Evolutionary conservation across 768 basidiomycete genomes (phyloP).

Genomic region (Tricholoma saponaceum): DNA sequence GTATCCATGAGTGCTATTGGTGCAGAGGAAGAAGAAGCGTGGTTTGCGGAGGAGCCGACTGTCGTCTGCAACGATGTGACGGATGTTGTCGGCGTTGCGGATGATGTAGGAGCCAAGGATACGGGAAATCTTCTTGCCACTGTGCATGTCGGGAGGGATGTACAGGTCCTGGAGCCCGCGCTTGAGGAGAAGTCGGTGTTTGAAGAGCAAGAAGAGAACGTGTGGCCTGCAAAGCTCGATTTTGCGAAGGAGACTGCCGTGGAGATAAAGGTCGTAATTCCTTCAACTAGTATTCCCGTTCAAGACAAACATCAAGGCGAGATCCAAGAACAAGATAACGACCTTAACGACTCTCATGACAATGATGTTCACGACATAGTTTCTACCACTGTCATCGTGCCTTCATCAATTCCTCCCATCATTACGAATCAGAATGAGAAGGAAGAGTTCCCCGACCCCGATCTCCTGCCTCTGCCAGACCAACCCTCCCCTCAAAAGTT

Average conservation of each 20-base stretch:
- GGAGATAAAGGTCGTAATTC: not conserved
- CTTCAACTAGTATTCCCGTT: not conserved
- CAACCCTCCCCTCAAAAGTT: conserved; percentile 12
- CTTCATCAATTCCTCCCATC: not conserved
- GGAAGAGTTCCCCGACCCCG: conserved; percentile 36
- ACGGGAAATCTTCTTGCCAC: too few species aligned
- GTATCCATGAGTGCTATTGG: not conserved
- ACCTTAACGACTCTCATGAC: conserved; percentile 13
- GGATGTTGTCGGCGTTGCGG: not conserved
- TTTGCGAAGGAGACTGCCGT: not conserved
- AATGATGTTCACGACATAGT: conserved; percentile 1
- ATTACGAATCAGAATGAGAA: not conserved
- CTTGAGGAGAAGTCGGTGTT: not conserved
- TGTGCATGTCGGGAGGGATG: not conserved
- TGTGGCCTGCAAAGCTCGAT: not conserved
- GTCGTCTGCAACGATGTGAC: conserved; percentile 9
- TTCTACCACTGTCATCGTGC: not conserved
- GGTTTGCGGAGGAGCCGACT: conserved; percentile 15
- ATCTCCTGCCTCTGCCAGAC: conserved; percentile 34
- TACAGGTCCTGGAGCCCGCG: not conserved
- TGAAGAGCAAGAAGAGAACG: not conserved
- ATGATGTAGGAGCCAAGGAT: not conserved
- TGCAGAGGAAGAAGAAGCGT: conserved; percentile 4
- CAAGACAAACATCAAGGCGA: not conserved
- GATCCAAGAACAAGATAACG: conserved; percentile 1